phyloP scores from a whole-genome alignment of 192 early-diverging fungal genomes.

The Coemansia aciculifera region DNA sequence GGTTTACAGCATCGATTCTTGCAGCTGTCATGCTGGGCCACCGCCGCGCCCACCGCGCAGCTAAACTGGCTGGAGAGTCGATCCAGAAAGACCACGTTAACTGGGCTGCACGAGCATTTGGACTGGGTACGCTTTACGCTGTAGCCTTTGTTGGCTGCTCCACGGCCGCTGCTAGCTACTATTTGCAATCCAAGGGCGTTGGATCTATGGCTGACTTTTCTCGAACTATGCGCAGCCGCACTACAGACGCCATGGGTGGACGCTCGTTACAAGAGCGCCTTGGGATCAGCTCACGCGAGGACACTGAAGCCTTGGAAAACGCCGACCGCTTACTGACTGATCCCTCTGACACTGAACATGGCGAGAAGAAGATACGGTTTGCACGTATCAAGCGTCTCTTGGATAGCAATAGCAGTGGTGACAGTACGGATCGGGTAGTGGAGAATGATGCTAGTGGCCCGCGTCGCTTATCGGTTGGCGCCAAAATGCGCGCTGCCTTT shows the following conservation, averaged over 20 bases:
- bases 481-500: slow-evolving; percentile 35
- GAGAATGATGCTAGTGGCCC: background rate
- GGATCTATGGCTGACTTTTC: slow-evolving; percentile 17
- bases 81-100: slow-evolving; percentile 25
- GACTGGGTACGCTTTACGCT: slow-evolving; percentile 46
- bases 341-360: slow-evolving; percentile 17
- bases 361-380: slow-evolving; percentile 37
- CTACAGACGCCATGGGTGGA: background rate
- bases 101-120: slow-evolving; percentile 41
- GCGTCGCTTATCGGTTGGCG: slow-evolving; percentile 30
- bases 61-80: slow-evolving; percentile 16
- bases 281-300: slow-evolving; percentile 16
- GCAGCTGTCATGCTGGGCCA: slow-evolving; percentile 39
- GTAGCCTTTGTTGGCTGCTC: slow-evolving; percentile 31
- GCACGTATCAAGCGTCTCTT: slow-evolving; percentile 29
- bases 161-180: slow-evolving; percentile 26
- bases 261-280: slow-evolving; percentile 23
- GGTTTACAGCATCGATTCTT: slow-evolving; percentile 29
- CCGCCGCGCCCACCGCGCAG: slow-evolving; percentile 34
- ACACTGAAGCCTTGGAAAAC: slow-evolving; percentile 12
- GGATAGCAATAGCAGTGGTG: background rate
- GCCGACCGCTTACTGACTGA: slow-evolving; percentile 25
- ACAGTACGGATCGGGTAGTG: background rate
- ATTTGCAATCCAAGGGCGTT: slow-evolving; percentile 31
- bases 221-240: slow-evolving; percentile 16